Base-by-base conservation (phyloP, 768 basidiomycete genomes). In the Gyrodon lividus region DNA sequence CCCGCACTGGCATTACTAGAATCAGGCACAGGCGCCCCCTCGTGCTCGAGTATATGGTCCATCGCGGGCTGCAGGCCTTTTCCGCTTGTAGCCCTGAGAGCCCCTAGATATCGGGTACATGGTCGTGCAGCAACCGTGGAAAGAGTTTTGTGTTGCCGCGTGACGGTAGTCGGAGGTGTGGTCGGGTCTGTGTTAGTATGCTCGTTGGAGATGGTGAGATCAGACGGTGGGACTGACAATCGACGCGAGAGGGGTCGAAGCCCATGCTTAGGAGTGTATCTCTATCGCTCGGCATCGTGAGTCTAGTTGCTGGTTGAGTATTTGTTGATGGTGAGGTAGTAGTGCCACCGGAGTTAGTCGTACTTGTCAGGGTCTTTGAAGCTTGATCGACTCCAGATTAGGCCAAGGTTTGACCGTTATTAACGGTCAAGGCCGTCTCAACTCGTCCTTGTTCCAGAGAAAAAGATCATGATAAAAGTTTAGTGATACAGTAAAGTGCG, bases 21-120 rank as follows among this genome's bases (percentile, higher is more conserved):
- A 64, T 88, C 82, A 9, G 94, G 92, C 9, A 96, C 74, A 1
- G 86, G 75, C 52, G 92, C 75, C 5, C 81, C 81, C 46, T 89
- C 86, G 62, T 98, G 80, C 68, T 86, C 88, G 33, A 97, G 71
- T 33, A 97, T 74, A 68, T 89, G 86, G 61, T 97, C 94, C 88
- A 94, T 89, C 19, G 89, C 89, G 6, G 87, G 88, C 66, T 97
- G 95, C 0, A 98, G 74, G 3, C 94, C 96, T 24, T 88, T 80
- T 59, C 84, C 83, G 31, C 76, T 79, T 8, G 93, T 97, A 5
- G 90, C 89, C 59, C 86, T 86, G 52, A 96, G 69, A 4, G 94
- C 94, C 94, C 93, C 93, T 96, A 31, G 28, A 28, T 28, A 28
- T 28, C 28, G 8, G 28, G 26, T 28, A 10, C 28, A 9, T 28